Percentiles rank a stretch among this genome's conserved stretches.
phyloP scores from a whole-genome alignment of 176 grass and related monocot species.

The Carex kokanica region DNA sequence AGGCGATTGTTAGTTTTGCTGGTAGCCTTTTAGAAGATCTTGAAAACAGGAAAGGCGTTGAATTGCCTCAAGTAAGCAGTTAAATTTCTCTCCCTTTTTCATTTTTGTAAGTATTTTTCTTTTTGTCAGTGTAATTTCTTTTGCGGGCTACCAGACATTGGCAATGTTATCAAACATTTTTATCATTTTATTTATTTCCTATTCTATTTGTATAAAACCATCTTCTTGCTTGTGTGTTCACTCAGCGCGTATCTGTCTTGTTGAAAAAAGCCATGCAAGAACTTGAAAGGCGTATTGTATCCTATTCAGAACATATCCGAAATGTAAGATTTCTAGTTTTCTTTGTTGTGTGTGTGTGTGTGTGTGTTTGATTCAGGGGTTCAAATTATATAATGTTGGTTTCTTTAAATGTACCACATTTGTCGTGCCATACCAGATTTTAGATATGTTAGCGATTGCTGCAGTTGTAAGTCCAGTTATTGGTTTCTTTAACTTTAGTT shows the following conservation, averaged over 20 bases:
- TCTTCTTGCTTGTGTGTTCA: background rate
- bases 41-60: conserved; percentile 20
- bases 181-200: conserved; percentile 11
- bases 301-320: conserved; percentile 28
- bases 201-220: background rate
- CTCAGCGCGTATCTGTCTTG: conserved; percentile 6
- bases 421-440: background rate
- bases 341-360: background rate
- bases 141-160: background rate
- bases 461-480: background rate
- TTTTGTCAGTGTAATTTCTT: background rate
- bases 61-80: conserved; percentile 26
- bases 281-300: conserved; percentile 27
- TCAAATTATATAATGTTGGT: background rate
- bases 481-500: background rate
- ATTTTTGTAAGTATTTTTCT: background rate
- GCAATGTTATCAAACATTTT: background rate
- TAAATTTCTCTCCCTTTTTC: background rate
- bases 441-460: background rate
- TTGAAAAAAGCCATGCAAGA: conserved; percentile 32
- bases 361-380: background rate
- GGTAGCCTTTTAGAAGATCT: conserved; percentile 21
- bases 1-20: conserved; percentile 23
- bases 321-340: conserved; percentile 21
- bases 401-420: background rate